Evolutionary conservation across 805 yeast genomes (phyloP).

Genomic region (Ogataea saltuana): DNA sequence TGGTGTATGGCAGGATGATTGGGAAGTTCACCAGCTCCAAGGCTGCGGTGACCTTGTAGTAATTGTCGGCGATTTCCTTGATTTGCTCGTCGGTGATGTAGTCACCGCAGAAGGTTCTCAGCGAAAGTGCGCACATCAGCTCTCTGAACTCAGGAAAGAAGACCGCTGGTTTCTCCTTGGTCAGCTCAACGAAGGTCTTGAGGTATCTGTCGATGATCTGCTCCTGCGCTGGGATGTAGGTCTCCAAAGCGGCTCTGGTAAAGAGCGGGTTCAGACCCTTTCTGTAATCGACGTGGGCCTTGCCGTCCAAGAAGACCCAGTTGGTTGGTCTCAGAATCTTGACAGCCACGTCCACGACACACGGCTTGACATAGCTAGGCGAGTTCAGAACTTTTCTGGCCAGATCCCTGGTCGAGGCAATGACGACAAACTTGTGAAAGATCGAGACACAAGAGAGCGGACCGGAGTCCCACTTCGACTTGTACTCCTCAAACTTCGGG

Average conservation of each 20-base stretch:
- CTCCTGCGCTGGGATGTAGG: slow-evolving; percentile 85
- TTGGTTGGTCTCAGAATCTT: slow-evolving; percentile 92
- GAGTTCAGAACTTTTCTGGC: slow-evolving; percentile 85
- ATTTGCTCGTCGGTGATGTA: slow-evolving; percentile 92
- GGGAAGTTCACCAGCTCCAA: slow-evolving; percentile 97
- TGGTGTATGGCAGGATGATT: slow-evolving; percentile 90
- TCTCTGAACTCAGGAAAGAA: slow-evolving; percentile 96
- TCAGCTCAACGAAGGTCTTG: slow-evolving; percentile 56
- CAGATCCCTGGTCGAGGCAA: slow-evolving; percentile 84
- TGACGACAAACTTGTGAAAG: slow-evolving; percentile 95
- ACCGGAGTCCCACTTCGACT: slow-evolving; percentile 93
- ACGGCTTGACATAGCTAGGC: slow-evolving; percentile 89
- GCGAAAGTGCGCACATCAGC: slow-evolving; percentile 89
- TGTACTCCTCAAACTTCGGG: slow-evolving; percentile 93
- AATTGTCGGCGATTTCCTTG: slow-evolving; percentile 85
- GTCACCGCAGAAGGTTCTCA: slow-evolving; percentile 93
- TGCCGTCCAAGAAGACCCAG: slow-evolving; percentile 98
- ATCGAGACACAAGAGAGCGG: slow-evolving; percentile 95
- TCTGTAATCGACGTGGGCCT: slow-evolving; percentile 92
- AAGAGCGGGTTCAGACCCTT: slow-evolving; percentile 86
- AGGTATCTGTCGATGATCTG: slow-evolving; percentile 80
- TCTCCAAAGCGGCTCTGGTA: slow-evolving; percentile 77
- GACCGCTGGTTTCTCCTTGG: slow-evolving; percentile 62
- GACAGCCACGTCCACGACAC: slow-evolving; percentile 96
- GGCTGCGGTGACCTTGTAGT: slow-evolving; percentile 91